Conservation (phyloP, 176 grass and related monocot genomes). For the Carex littledalei region DNA sequence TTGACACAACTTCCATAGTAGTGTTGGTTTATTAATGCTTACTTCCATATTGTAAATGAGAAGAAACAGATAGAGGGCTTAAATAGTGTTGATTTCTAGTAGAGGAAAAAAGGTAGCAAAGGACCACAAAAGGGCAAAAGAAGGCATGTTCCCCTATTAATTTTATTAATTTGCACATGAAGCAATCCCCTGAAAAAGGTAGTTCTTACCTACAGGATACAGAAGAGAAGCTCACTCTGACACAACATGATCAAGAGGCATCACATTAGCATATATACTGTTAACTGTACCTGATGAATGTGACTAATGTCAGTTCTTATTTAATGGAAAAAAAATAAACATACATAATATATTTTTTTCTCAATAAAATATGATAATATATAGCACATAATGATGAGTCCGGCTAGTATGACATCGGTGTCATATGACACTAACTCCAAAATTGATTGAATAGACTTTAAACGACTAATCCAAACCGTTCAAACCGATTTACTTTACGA, state of each 20-base stretch:
- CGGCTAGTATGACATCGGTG: no score
- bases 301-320: background rate
- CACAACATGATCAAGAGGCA: background rate
- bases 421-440: no score
- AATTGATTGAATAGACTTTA: no score
- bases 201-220: background rate
- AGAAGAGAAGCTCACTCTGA: background rate
- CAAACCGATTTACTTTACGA: no score
- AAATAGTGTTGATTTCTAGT: background rate
- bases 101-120: background rate
- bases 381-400: background rate
- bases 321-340: background rate
- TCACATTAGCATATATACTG: background rate
- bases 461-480: no score
- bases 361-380: background rate
- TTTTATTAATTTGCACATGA: background rate
- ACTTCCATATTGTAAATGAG: background rate
- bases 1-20: background rate
- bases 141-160: background rate
- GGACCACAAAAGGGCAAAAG: background rate
- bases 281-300: background rate
- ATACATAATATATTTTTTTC: background rate
- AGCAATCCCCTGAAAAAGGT: background rate
- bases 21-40: background rate
- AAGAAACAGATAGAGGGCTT: background rate